These are phyloP conservation scores for Calamus simplicifolius DNA, from an alignment of 176 grass and related monocot genomes.

Conservation along the genomic window DNA sequence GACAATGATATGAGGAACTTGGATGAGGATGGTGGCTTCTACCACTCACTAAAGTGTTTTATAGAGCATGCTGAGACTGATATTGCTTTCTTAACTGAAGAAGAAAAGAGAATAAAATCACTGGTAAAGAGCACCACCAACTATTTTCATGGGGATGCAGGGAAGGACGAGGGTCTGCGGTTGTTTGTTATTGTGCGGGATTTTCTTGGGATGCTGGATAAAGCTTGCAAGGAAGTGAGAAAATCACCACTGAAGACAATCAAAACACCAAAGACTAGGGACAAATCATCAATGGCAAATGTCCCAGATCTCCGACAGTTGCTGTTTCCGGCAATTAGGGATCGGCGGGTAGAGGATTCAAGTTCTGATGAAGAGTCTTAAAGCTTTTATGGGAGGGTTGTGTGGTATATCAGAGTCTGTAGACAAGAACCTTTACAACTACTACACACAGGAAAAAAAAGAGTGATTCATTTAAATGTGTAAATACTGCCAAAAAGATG, in stretches of 20 bases:
- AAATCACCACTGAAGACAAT: conserved; percentile 34
- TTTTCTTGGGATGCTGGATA: conserved; percentile 72
- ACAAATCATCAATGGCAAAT: conserved; percentile 12
- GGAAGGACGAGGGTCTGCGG: conserved; percentile 75
- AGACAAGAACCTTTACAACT: no score
- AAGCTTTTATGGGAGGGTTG: no score
- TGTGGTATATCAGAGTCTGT: no score
- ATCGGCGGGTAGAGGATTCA: conserved; percentile 37
- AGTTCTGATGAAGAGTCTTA: conserved; percentile 40
- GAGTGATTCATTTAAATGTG: no score
- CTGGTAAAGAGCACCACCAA: conserved; percentile 48
- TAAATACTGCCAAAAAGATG: no score
- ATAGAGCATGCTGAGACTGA: conserved; percentile 38
- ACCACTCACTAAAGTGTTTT: conserved; percentile 46
- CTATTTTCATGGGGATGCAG: conserved; percentile 68
- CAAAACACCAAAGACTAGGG: conserved; percentile 23
- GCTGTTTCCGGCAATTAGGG: conserved; percentile 55
- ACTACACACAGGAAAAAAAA: no score
- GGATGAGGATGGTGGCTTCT: conserved; percentile 68
- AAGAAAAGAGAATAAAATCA: conserved; percentile 72
- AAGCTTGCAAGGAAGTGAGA: conserved; percentile 62
- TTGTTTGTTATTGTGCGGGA: conserved; percentile 80
- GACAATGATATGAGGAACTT: conserved; percentile 52
- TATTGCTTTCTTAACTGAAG: conserved; percentile 37
- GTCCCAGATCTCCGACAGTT: conserved; percentile 33